Percentiles rank a stretch among this genome's conserved stretches.
phyloP scores from a whole-genome alignment of 441 rosid genomes.

The Viola pubescens region DNA sequence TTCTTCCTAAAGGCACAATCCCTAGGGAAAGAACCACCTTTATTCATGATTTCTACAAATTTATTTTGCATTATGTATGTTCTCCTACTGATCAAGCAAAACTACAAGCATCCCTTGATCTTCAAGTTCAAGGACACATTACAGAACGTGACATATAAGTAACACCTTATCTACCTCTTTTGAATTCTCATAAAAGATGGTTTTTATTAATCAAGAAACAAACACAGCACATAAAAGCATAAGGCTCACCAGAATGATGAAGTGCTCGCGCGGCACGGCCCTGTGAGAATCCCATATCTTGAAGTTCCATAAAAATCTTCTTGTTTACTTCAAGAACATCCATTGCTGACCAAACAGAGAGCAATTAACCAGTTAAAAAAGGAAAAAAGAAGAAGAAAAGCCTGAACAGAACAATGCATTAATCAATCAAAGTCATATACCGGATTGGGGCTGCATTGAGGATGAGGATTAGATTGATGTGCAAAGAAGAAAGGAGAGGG shows the following conservation, averaged over 20 bases:
- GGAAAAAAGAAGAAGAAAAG: neutral
- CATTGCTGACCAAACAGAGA: constrained; percentile 20
- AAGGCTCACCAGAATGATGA: constrained; percentile 52
- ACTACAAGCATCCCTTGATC: neutral
- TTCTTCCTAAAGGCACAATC: neutral
- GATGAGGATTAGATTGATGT: constrained; percentile 9
- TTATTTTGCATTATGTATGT: neutral
- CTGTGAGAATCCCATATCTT: constrained; percentile 57
- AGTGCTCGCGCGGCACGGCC: constrained; percentile 53
- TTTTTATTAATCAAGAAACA: neutral
- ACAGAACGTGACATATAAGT: neutral
- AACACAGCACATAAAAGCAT: neutral
- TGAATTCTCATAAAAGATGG: neutral
- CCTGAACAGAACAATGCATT: neutral
- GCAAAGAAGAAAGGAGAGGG: neutral
- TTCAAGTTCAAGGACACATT: neutral
- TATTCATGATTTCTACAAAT: neutral
- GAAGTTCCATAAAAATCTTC: constrained; percentile 50
- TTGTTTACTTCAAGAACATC: constrained; percentile 39
- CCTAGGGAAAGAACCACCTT: neutral
- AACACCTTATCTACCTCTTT: too few species aligned
- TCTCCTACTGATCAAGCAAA: neutral
- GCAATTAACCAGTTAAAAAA: neutral
- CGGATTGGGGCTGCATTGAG: constrained; percentile 4
- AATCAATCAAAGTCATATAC: too few species aligned